Evolutionary conservation across 2,329 filamentous ascomycete species (phyloP).

Genomic region (Aplosporella prunicola): DNA sequence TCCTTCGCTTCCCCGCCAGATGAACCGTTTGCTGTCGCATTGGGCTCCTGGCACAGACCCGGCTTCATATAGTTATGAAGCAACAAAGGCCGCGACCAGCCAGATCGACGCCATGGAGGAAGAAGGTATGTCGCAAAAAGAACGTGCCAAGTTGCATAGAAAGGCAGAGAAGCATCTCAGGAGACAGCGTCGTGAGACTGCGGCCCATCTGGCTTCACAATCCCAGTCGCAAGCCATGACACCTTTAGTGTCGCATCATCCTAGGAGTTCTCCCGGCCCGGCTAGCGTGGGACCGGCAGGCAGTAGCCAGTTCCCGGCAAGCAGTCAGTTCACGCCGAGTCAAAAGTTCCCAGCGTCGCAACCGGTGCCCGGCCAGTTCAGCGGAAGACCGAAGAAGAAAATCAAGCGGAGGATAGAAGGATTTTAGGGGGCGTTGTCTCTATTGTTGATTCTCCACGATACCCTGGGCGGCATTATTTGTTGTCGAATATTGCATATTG

Average conservation of each 20-base stretch:
- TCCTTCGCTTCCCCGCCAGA: slow-evolving; percentile 20
- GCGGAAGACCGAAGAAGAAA: slow-evolving; percentile 24
- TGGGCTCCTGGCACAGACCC: slow-evolving; percentile 33
- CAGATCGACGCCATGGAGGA: slow-evolving; percentile 20
- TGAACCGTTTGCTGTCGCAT: slow-evolving; percentile 31
- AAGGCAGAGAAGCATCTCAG: slow-evolving; percentile 32
- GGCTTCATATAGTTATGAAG: slow-evolving; percentile 31
- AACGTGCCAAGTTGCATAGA: slow-evolving; percentile 27
- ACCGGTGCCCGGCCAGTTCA: slow-evolving; percentile 26
- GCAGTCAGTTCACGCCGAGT: slow-evolving; percentile 19
- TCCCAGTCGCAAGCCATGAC: slow-evolving; percentile 4
- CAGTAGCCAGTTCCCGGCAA: slow-evolving; percentile 15
- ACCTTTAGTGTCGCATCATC: slow-evolving; percentile 13
- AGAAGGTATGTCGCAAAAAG: slow-evolving; percentile 26
- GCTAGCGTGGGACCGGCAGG: neutral
- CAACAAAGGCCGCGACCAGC: slow-evolving; percentile 20
- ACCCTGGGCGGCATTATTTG: too few species aligned
- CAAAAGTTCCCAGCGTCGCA: slow-evolving; percentile 21
- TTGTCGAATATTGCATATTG: too few species aligned
- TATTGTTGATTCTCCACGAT: too few species aligned
- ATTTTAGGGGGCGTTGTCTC: too few species aligned
- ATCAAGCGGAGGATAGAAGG: slow-evolving; percentile 26
- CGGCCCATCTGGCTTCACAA: slow-evolving; percentile 6
- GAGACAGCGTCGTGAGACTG: slow-evolving; percentile 32
- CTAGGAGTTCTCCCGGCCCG: slow-evolving; percentile 12